phyloP scores from a whole-genome alignment of 805 yeast species.

The Metschnikowia koreensis region DNA sequence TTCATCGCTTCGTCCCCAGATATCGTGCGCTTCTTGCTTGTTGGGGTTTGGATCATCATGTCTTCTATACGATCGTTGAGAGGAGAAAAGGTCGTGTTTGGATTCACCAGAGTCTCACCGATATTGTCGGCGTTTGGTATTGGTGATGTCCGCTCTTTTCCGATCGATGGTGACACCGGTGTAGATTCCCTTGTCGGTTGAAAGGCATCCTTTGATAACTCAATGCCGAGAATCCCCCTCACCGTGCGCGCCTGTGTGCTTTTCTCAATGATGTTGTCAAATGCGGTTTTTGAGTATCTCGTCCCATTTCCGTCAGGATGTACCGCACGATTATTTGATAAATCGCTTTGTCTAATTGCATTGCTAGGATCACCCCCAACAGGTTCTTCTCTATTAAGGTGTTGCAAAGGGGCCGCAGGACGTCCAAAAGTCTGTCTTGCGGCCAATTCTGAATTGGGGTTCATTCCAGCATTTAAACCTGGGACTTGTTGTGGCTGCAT shows the following conservation, averaged over 20 bases:
- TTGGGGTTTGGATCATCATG: conserved; percentile 13
- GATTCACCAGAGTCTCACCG: background rate
- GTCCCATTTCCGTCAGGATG: background rate
- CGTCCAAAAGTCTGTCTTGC: background rate
- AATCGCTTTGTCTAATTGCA: background rate
- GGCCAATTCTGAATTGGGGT: background rate
- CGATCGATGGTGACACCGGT: background rate
- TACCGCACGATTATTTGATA: background rate
- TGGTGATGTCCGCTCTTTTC: background rate
- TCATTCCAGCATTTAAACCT: too few species aligned
- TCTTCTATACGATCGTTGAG: conserved; percentile 14
- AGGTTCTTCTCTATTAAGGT: background rate
- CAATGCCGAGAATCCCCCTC: conserved; percentile 25
- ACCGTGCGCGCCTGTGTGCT: conserved; percentile 8
- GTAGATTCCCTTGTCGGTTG: conserved; percentile 1
- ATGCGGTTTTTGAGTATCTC: conserved; percentile 16
- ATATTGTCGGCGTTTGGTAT: background rate
- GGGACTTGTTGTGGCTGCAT: background rate
- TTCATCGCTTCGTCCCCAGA: conserved; percentile 1
- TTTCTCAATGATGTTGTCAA: conserved; percentile 11
- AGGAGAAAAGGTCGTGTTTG: conserved; percentile 17
- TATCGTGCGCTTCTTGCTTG: conserved; percentile 12
- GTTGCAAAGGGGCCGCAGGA: background rate
- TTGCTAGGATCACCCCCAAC: background rate
- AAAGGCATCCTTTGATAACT: conserved; percentile 8